Percentiles rank a stretch among this genome's conserved stretches.
These are phyloP conservation scores for Fraxinus americana DNA, from an alignment of 257 asterid genomes.

Conservation along the genomic window DNA sequence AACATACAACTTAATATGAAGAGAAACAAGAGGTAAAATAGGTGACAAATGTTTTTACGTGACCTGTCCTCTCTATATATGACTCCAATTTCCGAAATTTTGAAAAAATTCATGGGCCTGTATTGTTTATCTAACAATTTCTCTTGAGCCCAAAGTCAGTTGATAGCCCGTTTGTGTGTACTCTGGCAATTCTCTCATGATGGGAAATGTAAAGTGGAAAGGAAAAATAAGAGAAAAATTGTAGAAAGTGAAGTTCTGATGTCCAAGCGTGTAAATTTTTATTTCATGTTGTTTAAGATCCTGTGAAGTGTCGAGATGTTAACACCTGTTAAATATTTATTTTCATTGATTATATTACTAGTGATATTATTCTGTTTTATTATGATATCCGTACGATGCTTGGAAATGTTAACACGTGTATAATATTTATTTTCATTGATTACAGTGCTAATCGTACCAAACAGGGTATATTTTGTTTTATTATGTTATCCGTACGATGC, in stretches of 20 bases:
- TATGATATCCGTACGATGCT: too few relatives aligned
- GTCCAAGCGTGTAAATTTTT: background rate
- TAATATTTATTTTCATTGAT: too few relatives aligned
- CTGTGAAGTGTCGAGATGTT: background rate
- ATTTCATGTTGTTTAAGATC: background rate
- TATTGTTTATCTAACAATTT: background rate
- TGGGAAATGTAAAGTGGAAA: background rate
- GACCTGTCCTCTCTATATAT: background rate
- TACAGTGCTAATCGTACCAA: too few relatives aligned
- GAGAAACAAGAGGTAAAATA: constrained; percentile 19
- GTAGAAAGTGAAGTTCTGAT: background rate
- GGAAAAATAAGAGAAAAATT: too few relatives aligned
- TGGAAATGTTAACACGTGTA: too few relatives aligned
- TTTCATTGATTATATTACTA: too few relatives aligned
- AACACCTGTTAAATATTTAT: background rate
- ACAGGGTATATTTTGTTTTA: too few relatives aligned
- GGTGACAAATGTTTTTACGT: constrained; percentile 22
- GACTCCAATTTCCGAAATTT: background rate
- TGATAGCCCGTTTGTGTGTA: background rate
- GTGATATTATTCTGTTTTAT: too few relatives aligned
- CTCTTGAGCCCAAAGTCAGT: background rate
- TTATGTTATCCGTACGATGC: too few relatives aligned
- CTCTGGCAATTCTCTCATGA: background rate
- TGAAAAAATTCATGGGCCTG: background rate
- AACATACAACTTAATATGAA: constrained; percentile 20